Conservation (phyloP, 23 red algal species). For the Pyropia haitanensis region DNA sequence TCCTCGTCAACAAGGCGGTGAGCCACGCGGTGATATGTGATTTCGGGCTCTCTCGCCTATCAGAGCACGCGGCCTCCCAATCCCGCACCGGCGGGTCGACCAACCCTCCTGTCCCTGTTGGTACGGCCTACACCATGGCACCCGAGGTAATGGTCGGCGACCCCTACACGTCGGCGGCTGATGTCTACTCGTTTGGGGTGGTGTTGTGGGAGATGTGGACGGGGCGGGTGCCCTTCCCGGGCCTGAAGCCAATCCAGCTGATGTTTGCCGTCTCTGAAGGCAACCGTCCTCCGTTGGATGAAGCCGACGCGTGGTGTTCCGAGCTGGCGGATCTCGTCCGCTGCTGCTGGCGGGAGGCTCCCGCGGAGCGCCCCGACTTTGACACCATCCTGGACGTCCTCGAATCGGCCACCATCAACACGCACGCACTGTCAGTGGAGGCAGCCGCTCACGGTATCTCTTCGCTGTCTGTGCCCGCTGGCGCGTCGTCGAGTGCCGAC, state of each 20-base stretch:
- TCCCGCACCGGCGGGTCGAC: conserved; percentile 2
- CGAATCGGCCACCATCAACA: conserved; percentile 3
- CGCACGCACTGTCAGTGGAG: too few species aligned
- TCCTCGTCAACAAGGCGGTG: conserved; percentile 69
- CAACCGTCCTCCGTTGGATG: conserved; percentile 52
- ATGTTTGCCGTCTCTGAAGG: conserved; percentile 89
- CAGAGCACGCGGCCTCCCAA: conserved; percentile 29
- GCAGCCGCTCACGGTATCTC: too few species aligned
- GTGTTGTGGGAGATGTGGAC: conserved; percentile 91
- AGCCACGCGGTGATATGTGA: conserved; percentile 92
- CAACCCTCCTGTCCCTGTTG: conserved; percentile 20
- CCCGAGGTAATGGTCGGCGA: conserved; percentile 84
- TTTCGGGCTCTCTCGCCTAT: conserved; percentile 78
- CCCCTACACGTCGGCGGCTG: conserved; percentile 63
- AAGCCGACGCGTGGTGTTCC: conserved; percentile 27
- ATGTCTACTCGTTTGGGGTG: conserved; percentile 96
- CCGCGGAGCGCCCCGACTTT: conserved; percentile 62
- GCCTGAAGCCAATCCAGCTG: conserved; percentile 82
- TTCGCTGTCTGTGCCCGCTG: too few species aligned
- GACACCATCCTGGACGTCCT: conserved; percentile 72
- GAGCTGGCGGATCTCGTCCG: conserved; percentile 54
- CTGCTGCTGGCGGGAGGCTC: conserved; percentile 67
- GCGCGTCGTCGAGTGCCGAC: too few species aligned
- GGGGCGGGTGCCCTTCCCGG: conserved; percentile 59
- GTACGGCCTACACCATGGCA: conserved; percentile 95